Evolutionary conservation across 768 basidiomycete species (phyloP).

Genomic region (Macrolepiota fuliginosa): DNA sequence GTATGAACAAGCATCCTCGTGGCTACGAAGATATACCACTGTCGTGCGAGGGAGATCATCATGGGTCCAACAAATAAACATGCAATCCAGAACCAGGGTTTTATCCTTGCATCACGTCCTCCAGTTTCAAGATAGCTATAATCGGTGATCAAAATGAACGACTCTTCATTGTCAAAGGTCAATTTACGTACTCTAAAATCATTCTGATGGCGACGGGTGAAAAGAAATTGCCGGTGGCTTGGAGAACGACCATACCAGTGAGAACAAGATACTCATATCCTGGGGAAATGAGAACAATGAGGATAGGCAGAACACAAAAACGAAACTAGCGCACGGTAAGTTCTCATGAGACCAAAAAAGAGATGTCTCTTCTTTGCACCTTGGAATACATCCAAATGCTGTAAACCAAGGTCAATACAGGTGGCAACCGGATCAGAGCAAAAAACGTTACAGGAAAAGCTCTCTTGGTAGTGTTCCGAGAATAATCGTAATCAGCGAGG

Average conservation of each 20-base stretch:
- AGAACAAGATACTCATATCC: constrained; percentile 31
- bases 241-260: constrained; percentile 24
- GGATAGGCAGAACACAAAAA: not conserved
- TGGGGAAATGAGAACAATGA: constrained; percentile 6
- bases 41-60: constrained; percentile 19
- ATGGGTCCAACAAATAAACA: constrained; percentile 12
- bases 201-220: constrained; percentile 41
- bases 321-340: constrained; percentile 24
- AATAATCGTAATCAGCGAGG: constrained; percentile 60
- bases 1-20: constrained; percentile 44
- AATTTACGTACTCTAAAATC: constrained; percentile 31
- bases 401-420: not conserved
- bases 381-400: constrained; percentile 37
- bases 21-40: constrained; percentile 36
- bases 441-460: constrained; percentile 23
- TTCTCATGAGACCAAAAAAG: constrained; percentile 42
- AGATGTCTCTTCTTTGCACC: constrained; percentile 41
- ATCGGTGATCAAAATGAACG: not conserved
- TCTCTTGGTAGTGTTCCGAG: constrained; percentile 22
- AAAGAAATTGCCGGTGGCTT: constrained; percentile 27
- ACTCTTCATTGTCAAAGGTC: not conserved
- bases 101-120: constrained; percentile 8
- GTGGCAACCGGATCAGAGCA: not conserved
- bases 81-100: constrained; percentile 19
- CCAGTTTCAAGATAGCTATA: constrained; percentile 23